Evolutionary conservation across 306 rosid genomes (phyloP).

Genomic region (Vigna hirtella): DNA sequence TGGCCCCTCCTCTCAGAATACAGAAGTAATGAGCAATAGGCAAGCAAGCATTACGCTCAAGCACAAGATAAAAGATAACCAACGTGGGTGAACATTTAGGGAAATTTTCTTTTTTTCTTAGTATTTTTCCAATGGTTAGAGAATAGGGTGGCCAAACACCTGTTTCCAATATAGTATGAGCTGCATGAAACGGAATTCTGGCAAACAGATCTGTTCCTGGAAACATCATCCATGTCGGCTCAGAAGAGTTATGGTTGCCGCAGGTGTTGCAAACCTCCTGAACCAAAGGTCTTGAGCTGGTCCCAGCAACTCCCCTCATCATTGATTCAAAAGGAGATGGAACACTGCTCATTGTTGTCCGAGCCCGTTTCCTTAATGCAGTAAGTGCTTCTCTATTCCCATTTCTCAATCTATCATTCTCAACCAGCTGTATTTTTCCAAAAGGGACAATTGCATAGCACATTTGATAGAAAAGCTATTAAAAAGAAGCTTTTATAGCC

Average conservation of each 20-base stretch:
- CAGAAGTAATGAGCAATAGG: not conserved
- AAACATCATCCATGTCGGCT: slow-evolving; percentile 84
- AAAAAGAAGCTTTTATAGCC: slow-evolving; percentile 8
- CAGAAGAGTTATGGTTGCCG: slow-evolving; percentile 79
- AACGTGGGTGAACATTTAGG: slow-evolving; percentile 26
- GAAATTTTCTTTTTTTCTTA: not conserved
- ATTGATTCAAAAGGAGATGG: slow-evolving; percentile 86
- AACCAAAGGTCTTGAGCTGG: slow-evolving; percentile 71
- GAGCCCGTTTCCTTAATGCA: slow-evolving; percentile 80
- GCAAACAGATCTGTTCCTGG: slow-evolving; percentile 84
- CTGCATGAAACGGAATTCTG: slow-evolving; percentile 84
- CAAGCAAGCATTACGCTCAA: slow-evolving; percentile 9
- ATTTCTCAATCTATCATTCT: slow-evolving; percentile 84
- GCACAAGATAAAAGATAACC: slow-evolving; percentile 12
- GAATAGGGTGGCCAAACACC: slow-evolving; percentile 47
- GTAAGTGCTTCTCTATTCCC: slow-evolving; percentile 93
- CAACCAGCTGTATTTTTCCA: slow-evolving; percentile 65
- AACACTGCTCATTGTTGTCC: slow-evolving; percentile 79
- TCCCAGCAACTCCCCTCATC: slow-evolving; percentile 75
- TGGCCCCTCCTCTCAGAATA: not conserved
- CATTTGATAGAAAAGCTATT: slow-evolving; percentile 14
- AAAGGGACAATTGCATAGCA: slow-evolving; percentile 26
- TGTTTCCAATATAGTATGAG: slow-evolving; percentile 82
- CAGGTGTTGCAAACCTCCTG: slow-evolving; percentile 87
- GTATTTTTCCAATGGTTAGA: not conserved